Base-by-base conservation (phyloP, 768 basidiomycete species). In the Boletus pseudopeckii region DNA sequence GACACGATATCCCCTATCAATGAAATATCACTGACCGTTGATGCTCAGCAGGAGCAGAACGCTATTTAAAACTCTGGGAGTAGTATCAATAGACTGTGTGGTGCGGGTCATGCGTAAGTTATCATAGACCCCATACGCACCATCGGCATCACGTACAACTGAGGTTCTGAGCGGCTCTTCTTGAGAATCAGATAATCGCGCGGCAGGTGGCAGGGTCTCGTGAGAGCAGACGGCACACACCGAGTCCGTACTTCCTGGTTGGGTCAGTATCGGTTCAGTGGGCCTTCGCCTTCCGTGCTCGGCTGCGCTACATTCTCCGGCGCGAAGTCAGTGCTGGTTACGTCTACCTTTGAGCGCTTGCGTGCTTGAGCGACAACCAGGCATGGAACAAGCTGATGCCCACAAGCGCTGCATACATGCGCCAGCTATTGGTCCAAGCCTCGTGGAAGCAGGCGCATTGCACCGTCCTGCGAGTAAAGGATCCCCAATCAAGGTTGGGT, bases 81-180 rank as follows among this genome's bases (percentile, higher is more conserved):
- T n/a, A n/a, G n/a, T n/a, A n/a, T n/a, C n/a, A n/a, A n/a, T n/a
- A 20, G 43, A 33, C 33, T 26, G 37, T 39, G 36, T 50, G 32
- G 4, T 32, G 24, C 14, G 26, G 38, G 15, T 28, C 28, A 28
- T 28, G 28, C 28, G 28, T 28, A 39, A 42, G 40, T 36, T 43
- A 9, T 30, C 13, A 28, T 40, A 17, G 32, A 38, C 26, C 39
- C 14, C 20, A 11, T 9, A 5, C 34, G 14, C 17, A 44, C 39
- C 17, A 34, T 42, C 22, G 22, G 9, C 44, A 42, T 64, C 55
- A 61, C 64, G 64, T 64, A 66, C 53, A 41, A 1, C 45, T 0
- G 18, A 45, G 28, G 41, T 44, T 45, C 54, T 53, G 40, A 39
- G 26, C 36, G 26, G n/a, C n/a, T n/a, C n/a, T n/a, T n/a, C n/a